Base-by-base conservation (phyloP, 306 rosid genomes). In the Fragaria iinumae region DNA sequence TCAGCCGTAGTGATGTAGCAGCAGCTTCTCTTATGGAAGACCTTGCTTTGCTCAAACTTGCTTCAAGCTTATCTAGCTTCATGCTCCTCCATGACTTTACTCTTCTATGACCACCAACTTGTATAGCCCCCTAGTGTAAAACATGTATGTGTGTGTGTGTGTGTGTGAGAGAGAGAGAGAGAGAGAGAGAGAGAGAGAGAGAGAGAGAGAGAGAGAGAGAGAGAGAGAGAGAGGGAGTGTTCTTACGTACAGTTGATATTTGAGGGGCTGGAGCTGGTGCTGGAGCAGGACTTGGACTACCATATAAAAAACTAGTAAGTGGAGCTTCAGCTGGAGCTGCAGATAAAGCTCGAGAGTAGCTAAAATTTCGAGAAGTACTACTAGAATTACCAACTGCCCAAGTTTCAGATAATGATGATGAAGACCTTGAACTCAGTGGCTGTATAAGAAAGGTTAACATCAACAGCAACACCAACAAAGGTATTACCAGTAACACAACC, bases 11-110 rank as follows among this genome's bases (percentile, higher is more conserved):
- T 11, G 67, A 29, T 62, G 67, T 29, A 62, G 10, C 41, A 62
- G 83, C 80, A 32, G 88, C 89, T 83, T 89, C 91, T 85, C 18
- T 82, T 18, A 89, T 83, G 34, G 79, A 82, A 73, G 72, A 70
- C 78, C 93, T 23, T 55, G 85, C 89, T 82, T 52, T 80, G 52
- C 44, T 71, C 84, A 89, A 79, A 53, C 67, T 85, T 65, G 74
- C 77, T 83, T 89, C 89, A 21, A 75, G 50, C 69, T 23, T 81
- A 68, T 74, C 36, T 34, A 83, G 69, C 18, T 44, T 48, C 32
- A 3, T 25, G 47, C 80, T 79, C 77, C 53, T 79, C 20, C 65
- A 27, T 65, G 69, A 29, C 29, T 13, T 23, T 12, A 43, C 10
- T 68, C 17, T 44, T 44, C 16, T 43, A 5, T 5, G 13, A 44